phyloP scores from a whole-genome alignment of 441 rosid species.

The Brassica hybrid region DNA sequence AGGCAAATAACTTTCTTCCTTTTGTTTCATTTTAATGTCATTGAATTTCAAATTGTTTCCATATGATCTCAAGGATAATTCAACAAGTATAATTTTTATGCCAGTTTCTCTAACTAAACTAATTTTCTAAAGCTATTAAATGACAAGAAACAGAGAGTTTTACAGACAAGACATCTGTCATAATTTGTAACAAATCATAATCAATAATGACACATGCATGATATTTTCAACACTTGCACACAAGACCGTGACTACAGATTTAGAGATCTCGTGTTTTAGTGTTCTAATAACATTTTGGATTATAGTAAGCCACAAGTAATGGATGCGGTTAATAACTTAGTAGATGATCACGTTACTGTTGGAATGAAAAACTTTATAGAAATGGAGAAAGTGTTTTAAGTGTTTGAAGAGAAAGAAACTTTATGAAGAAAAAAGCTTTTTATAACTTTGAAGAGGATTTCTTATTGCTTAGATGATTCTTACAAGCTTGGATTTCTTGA shows the following conservation, averaged over 20 bases:
- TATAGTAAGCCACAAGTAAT: slow-evolving; percentile 10
- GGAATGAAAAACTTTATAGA: no score
- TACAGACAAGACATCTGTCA: slow-evolving; percentile 17
- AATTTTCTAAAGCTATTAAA: not conserved
- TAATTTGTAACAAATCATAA: slow-evolving; percentile 24
- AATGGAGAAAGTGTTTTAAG: no score
- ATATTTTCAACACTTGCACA: slow-evolving; percentile 10
- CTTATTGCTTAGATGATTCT: no score
- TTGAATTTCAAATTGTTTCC: not conserved
- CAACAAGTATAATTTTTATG: not conserved
- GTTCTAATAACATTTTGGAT: not conserved
- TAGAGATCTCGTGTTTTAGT: not conserved
- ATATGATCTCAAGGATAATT: not conserved
- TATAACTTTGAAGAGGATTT: no score
- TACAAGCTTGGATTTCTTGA: no score
- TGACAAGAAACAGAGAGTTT: slow-evolving; percentile 4
- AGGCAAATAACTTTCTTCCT: not conserved
- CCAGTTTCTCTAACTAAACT: no score
- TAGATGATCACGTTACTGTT: slow-evolving; percentile 16
- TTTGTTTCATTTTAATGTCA: not conserved
- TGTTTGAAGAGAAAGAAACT: no score
- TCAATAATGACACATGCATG: slow-evolving; percentile 31
- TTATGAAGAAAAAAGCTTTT: no score
- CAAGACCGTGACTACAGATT: not conserved
- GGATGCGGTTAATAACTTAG: slow-evolving; percentile 11